Percentiles rank a stretch among this genome's conserved stretches.
These are phyloP conservation scores for Afroboletus lepidellus DNA, from an alignment of 1,284 basidiomycete genomes.

Conservation along the genomic window DNA sequence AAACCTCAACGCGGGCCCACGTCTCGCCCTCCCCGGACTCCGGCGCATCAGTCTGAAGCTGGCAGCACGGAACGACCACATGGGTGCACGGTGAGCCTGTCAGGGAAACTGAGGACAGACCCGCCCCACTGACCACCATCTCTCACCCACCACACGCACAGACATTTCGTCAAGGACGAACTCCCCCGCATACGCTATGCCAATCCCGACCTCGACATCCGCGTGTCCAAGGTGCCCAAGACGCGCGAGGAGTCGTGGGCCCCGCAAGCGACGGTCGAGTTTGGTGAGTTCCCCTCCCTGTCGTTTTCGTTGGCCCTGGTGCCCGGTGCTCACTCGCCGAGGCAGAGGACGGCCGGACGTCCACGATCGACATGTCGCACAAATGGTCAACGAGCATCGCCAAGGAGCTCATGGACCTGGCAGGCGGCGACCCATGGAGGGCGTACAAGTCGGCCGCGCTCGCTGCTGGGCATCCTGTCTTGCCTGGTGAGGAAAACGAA, in stretches of 20 bases:
- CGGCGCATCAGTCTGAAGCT: constrained; percentile 55
- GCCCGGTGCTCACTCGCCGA: not conserved
- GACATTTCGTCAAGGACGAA: constrained; percentile 74
- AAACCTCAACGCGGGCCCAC: constrained; percentile 52
- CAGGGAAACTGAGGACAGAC: not conserved
- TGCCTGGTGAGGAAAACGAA: constrained; percentile 40
- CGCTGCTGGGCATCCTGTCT: constrained; percentile 46
- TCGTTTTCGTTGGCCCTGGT: not conserved
- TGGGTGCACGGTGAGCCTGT: constrained; percentile 56
- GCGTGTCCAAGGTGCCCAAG: constrained; percentile 53
- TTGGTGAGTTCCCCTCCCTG: constrained; percentile 46
- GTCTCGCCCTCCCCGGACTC: constrained; percentile 51
- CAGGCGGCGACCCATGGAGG: constrained; percentile 59
- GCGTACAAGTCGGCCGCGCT: constrained; percentile 50
- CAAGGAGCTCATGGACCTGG: constrained; percentile 64
- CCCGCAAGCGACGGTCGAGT: constrained; percentile 57
- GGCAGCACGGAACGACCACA: constrained; percentile 67
- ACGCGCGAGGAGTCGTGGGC: constrained; percentile 52
- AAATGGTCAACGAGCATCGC: constrained; percentile 69
- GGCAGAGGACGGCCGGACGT: constrained; percentile 48
- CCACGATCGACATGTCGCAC: constrained; percentile 52
- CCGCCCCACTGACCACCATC: not conserved
- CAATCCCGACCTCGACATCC: constrained; percentile 61
- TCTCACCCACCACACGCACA: constrained; percentile 24
- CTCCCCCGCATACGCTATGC: constrained; percentile 71